Conservation (phyloP, 129 eudicot species). For the Arctium lappa region DNA sequence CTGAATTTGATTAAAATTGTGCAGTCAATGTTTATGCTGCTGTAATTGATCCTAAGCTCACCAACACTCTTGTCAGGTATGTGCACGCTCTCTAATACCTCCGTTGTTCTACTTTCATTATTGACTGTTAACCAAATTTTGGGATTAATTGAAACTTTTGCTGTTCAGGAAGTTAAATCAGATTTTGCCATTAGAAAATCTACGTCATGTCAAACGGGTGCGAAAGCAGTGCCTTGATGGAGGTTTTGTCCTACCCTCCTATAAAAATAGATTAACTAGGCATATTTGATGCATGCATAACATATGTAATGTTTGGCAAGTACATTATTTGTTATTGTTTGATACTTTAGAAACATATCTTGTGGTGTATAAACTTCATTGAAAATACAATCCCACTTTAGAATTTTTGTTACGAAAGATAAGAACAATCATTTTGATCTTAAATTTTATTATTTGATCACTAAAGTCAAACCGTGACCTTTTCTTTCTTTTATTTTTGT, state of each 20-base stretch:
- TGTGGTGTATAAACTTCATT: neutral
- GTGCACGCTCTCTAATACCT: neutral
- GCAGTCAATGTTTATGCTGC: slow-evolving; percentile 72
- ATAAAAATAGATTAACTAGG: neutral
- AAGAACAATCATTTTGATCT: neutral
- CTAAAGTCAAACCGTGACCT: neutral
- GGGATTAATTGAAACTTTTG: neutral
- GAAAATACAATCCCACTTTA: neutral
- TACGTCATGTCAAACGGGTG: slow-evolving; percentile 87
- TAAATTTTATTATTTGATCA: neutral
- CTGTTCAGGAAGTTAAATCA: slow-evolving; percentile 70
- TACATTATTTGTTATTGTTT: neutral
- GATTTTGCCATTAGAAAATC: slow-evolving; percentile 67
- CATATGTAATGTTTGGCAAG: neutral
- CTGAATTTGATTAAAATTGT: slow-evolving; percentile 4
- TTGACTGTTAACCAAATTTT: neutral
- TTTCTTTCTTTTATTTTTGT: neutral
- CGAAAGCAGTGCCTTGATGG: slow-evolving; percentile 48
- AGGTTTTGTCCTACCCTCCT: slow-evolving; percentile 35
- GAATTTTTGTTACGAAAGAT: neutral
- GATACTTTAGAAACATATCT: neutral
- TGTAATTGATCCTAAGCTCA: slow-evolving; percentile 59
- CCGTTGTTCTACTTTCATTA: neutral
- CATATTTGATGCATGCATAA: neutral
- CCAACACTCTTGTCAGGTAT: slow-evolving; percentile 81